Base-by-base conservation (phyloP, 1,284 basidiomycete species). In the Irpex sp. region DNA sequence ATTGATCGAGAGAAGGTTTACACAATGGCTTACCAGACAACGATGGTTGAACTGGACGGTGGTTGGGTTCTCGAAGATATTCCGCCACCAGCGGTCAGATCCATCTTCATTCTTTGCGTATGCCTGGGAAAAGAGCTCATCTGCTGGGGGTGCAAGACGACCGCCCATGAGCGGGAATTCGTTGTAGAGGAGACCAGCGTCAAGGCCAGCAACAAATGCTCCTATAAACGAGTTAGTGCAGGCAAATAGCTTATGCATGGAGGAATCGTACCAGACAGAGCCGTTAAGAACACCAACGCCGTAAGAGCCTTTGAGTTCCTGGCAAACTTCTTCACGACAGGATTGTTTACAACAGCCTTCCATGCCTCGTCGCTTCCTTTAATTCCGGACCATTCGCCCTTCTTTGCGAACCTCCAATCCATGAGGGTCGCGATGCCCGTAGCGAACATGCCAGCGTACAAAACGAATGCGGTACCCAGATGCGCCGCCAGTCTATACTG, bases 141-240 rank as follows among this genome's bases (percentile, higher is more conserved):
- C 85, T 9, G 81, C 71, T 0, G 96, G 95, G 3, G 97, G 97
- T 2, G 87, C 85, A 36, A 98, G 75, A 6, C 88, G 85, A 7
- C 92, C 94, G 51, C 96, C 97, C 97, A 99, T 99, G 4, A 91
- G 80, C 0, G 97, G 97, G 80, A 98, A 99, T 75, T 98, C 97
- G 75, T 98, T 99, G 80, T 99, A 99, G 15, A 97, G 77, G 60
- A 99, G 78, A 3, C 97, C 97, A 0, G 97, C 97, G 75, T 99
- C 97, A 47, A 99, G 82, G 6, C 97, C 97, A 34, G 97, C 97
- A 21, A 99, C 97, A 72, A 98, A 97, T 1, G 97, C 97, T 64
- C 97, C 97, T 94, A 71, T 19, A 37, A 19, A 15, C 66, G 60
- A 64, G 61, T 65, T 58, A 31, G n/a, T 34, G 62, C 51, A 52